Base-by-base conservation (phyloP, 2,329 filamentous ascomycete genomes). In the Phialophora macrospora region DNA sequence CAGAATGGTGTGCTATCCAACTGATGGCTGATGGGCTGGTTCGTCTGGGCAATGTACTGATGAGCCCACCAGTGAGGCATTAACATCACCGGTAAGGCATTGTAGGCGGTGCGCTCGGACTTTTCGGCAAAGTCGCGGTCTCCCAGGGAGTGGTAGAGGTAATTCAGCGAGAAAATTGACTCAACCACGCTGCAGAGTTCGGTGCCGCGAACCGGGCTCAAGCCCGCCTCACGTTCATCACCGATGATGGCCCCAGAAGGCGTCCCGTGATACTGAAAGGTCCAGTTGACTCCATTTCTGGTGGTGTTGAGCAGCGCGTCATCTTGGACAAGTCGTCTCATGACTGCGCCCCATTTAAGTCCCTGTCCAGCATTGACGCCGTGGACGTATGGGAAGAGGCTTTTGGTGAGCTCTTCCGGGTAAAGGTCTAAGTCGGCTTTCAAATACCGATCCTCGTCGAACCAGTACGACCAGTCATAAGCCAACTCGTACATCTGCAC, bases 31-130 rank as follows among this genome's bases (percentile, higher is more conserved):
- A 79, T 81, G 2, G 84, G 83, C 69, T 85, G 83, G 67, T 87
- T 87, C 0, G 81, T 79, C 69, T 85, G 79, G 2, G 78, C 75
- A 62, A 87, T 78, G 68, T 87, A 87, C 72, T 86, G 83, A 70
- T 83, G 83, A 26, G 79, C 78, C 84, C 84, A 87, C 79, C 82
- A 84, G 68, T 85, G 80, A 1, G 80, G 78, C 20, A 80, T 81
- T 30, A 85, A 71, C 67, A 81, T 81, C 3, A 78, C 82, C 0
- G 85, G 84, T 2, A 87, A 73, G 1, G 83, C 82, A 67, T 87
- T 87, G 76, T 84, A 87, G 3, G 84, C 82, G 7, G 81, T 78
- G 9, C 79, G 73, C 68, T 87, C 85, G 7, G 79, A 78, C n/a
- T 78, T 75, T 70, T 87, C 84, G 2, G 84, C 84, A 67, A 81